Conservation (phyloP, 2,329 filamentous ascomycete genomes). For the Fusarium gaditjirri region DNA sequence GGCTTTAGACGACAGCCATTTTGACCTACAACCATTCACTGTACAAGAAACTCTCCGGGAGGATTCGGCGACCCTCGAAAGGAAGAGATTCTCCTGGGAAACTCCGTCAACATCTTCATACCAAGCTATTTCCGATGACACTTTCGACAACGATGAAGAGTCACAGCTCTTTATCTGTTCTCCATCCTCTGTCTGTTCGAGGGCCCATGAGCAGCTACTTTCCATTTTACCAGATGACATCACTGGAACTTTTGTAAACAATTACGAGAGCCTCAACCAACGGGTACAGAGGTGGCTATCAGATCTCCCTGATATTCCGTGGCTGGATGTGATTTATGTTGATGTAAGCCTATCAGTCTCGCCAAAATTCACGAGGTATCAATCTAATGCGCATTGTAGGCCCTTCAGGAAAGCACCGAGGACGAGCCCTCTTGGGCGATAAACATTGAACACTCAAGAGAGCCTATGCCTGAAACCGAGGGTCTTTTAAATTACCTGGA, state of each 20-base stretch:
- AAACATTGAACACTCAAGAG: background rate
- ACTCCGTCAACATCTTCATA: background rate
- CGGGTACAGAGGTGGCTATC: background rate
- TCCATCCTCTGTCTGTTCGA: rapidly evolving
- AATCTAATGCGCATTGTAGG: background rate
- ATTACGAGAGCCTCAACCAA: rapidly evolving
- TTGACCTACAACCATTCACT: background rate
- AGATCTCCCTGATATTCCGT: background rate
- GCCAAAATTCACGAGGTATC: rapidly evolving
- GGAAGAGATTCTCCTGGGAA: background rate
- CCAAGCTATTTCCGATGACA: background rate
- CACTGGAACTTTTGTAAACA: background rate
- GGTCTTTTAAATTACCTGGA: background rate
- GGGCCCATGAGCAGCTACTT: rapidly evolving
- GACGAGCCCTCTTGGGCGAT: background rate
- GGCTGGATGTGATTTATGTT: background rate
- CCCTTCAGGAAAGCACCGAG: background rate
- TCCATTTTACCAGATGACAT: background rate
- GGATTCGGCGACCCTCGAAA: background rate
- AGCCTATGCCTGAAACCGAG: background rate
- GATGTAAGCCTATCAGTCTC: background rate
- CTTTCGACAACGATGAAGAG: rapidly evolving
- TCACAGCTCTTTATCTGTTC: background rate
- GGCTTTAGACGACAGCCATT: background rate
- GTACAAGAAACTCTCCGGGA: background rate